Percentiles rank a stretch among this genome's conserved stretches.
Conservation (phyloP, 495 filamentous ascomycete genomes). For the Penicillium odoratum region DNA sequence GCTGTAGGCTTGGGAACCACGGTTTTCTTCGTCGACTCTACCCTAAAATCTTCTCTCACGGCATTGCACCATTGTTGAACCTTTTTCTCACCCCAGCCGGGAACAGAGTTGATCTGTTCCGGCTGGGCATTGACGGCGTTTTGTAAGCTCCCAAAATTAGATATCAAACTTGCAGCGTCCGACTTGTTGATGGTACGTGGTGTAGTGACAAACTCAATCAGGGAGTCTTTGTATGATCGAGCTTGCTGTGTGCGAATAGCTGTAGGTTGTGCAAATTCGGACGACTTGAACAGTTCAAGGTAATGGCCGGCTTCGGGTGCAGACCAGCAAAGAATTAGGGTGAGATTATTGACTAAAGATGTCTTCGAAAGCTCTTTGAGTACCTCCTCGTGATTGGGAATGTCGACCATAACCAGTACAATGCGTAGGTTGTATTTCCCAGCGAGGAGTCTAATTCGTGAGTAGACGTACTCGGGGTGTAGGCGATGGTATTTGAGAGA, state of each 20-base stretch:
- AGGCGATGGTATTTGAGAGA: constrained; percentile 96
- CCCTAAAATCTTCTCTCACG: constrained; percentile 80
- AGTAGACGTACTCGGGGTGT: constrained; percentile 98
- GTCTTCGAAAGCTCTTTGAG: constrained; percentile 86
- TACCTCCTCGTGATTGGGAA: constrained; percentile 77
- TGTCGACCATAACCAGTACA: constrained; percentile 88
- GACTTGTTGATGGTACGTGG: constrained; percentile 91
- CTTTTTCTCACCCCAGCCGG: constrained; percentile 95
- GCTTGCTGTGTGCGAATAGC: constrained; percentile 81
- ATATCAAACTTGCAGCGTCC: constrained; percentile 83
- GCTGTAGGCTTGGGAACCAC: constrained; percentile 29
- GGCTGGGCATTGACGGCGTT: constrained; percentile 83
- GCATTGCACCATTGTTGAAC: constrained; percentile 78
- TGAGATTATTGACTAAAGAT: constrained; percentile 86
- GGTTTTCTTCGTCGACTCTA: constrained; percentile 64
- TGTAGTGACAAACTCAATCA: constrained; percentile 92
- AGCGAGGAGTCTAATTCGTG: constrained; percentile 75
- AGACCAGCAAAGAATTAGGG: constrained; percentile 89
- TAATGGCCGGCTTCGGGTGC: constrained; percentile 91
- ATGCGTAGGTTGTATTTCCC: constrained; percentile 83
- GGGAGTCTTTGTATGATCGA: constrained; percentile 76
- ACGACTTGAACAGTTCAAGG: constrained; percentile 90
- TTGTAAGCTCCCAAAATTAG: constrained; percentile 82
- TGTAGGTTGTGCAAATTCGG: constrained; percentile 78
- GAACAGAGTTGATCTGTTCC: constrained; percentile 77